Conservation (phyloP, 1,284 basidiomycete genomes). For the Fistulinella cinereoalba region DNA sequence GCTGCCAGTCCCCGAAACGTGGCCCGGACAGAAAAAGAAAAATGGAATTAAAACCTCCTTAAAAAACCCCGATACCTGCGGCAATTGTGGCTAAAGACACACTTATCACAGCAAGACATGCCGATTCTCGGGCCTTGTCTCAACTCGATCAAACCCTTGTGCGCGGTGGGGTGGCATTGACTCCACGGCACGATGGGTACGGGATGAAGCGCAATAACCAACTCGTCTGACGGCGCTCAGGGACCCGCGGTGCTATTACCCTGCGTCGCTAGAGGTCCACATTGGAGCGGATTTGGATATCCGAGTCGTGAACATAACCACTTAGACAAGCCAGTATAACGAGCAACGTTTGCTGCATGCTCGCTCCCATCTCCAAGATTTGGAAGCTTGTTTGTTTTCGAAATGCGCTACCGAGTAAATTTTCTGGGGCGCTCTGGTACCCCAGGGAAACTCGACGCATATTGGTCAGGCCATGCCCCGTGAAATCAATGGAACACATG, state of each 20-base stretch:
- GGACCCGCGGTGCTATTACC: no score
- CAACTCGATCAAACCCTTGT: neutral
- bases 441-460: neutral
- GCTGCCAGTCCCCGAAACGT: no score
- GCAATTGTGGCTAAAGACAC: neutral
- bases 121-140: neutral
- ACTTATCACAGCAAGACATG: neutral
- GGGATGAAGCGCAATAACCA: no score
- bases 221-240: no score
- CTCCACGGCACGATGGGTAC: no score
- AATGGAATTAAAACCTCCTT: neutral
- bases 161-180: no score
- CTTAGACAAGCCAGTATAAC: no score
- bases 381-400: neutral
- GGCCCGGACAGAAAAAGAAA: no score
- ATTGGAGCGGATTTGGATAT: no score
- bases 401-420: neutral
- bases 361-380: neutral
- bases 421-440: constrained; percentile 5
- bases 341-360: no score
- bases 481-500: constrained; percentile 3
- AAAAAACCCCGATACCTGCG: neutral
- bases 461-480: constrained; percentile 8
- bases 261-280: no score
- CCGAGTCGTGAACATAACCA: no score